phyloP scores from a whole-genome alignment of 257 asterid genomes.

The Apocynum venetum region DNA sequence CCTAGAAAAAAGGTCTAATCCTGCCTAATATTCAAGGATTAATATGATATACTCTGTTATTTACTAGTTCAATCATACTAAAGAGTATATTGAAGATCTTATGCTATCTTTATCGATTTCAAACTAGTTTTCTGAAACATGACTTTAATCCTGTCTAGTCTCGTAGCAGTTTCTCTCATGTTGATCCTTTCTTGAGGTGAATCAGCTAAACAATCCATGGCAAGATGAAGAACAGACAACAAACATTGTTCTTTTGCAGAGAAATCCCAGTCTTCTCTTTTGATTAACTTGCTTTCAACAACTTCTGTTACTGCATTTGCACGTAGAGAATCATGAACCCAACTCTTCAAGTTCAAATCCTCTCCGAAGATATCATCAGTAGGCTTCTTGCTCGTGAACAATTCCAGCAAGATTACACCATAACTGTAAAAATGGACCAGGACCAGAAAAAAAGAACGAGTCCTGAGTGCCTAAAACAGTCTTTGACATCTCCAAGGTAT shows the following conservation, averaged over 20 bases:
- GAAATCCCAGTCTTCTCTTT: not conserved
- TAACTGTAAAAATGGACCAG: not conserved
- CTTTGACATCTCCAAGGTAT: too few species aligned
- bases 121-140: not conserved
- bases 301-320: too few species aligned
- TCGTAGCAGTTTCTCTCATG: constrained; percentile 1
- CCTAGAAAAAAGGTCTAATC: not conserved
- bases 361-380: constrained; percentile 1
- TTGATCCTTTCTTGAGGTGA: constrained; percentile 22
- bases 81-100: not conserved
- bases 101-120: not conserved
- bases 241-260: constrained; percentile 2
- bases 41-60: not conserved
- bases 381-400: not conserved
- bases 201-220: constrained; percentile 15
- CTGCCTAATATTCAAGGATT: not conserved
- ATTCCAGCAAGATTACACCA: too few species aligned
- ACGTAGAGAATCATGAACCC: too few species aligned
- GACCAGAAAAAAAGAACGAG: too few species aligned
- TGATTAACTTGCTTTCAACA: too few species aligned
- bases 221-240: not conserved
- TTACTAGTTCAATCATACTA: not conserved
- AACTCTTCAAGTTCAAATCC: too few species aligned
- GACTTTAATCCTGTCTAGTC: constrained; percentile 13
- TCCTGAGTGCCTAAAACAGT: too few species aligned